Conservation (phyloP, 768 basidiomycete species). For the Amylocystis lapponica region DNA sequence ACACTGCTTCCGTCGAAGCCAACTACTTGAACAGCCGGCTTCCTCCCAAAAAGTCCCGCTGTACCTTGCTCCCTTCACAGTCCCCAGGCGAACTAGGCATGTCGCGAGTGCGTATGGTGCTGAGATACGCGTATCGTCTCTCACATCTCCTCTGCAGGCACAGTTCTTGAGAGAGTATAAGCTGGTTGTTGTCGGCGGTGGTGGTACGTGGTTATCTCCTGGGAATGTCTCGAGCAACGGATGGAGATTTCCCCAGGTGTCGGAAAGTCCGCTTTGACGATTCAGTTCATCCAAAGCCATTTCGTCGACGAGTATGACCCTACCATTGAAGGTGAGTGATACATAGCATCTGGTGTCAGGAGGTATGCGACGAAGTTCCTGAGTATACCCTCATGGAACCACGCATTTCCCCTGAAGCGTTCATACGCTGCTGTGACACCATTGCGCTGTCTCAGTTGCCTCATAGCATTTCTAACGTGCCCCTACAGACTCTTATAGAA, state of each 20-base stretch:
- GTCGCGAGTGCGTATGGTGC: slow-evolving; percentile 26
- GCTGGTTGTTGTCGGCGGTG: slow-evolving; percentile 96
- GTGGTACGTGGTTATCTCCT: slow-evolving; percentile 71
- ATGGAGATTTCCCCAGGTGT: slow-evolving; percentile 45
- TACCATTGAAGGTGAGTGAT: slow-evolving; percentile 76
- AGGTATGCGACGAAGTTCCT: too few species aligned
- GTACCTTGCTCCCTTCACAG: slow-evolving; percentile 8
- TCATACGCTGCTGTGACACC: too few species aligned
- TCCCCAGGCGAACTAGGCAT: slow-evolving; percentile 14
- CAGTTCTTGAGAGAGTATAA: slow-evolving; percentile 96
- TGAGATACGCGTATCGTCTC: neutral
- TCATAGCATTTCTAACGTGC: too few species aligned
- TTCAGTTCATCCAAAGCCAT: slow-evolving; percentile 96
- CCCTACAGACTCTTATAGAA: slow-evolving; percentile 83
- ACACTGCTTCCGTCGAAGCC: too few species aligned
- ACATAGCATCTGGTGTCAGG: neutral
- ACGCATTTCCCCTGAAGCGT: too few species aligned
- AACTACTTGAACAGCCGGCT: too few species aligned
- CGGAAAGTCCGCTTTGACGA: slow-evolving; percentile 90
- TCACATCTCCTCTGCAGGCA: slow-evolving; percentile 40
- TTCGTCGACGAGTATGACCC: slow-evolving; percentile 94
- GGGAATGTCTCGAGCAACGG: too few species aligned
- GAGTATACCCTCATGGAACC: too few species aligned
- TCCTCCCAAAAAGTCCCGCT: too few species aligned
- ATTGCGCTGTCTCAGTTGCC: too few species aligned